Conservation (phyloP, 2,329 filamentous ascomycete species). For the Monilinia fructicola region DNA sequence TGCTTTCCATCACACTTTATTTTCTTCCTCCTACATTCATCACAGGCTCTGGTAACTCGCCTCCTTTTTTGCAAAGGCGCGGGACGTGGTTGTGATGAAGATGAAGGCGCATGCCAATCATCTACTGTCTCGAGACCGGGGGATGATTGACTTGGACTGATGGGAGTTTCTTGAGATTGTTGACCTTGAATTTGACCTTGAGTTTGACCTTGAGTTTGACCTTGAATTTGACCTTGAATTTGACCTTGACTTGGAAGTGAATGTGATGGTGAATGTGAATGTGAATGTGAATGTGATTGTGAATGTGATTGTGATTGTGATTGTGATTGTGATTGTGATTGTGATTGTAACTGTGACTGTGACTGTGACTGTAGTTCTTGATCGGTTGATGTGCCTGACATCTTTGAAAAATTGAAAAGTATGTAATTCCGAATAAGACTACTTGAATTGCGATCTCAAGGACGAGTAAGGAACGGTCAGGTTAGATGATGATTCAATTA, state of each 20-base stretch:
- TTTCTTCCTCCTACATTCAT: constrained; percentile 81
- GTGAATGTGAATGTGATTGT: neutral
- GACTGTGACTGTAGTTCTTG: constrained; percentile 22
- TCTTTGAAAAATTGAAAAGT: constrained; percentile 20
- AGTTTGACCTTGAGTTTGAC: too few species aligned
- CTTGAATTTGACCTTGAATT: neutral
- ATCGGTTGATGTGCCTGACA: constrained; percentile 29
- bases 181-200: constrained; percentile 1
- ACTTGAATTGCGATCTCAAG: constrained; percentile 7
- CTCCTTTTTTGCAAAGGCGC: constrained; percentile 56
- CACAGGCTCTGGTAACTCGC: constrained; percentile 77
- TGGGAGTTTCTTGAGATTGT: constrained; percentile 17
- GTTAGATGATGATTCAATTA: constrained; percentile 17
- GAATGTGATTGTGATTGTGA: too few species aligned
- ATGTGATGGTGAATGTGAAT: neutral
- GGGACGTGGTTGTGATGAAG: constrained; percentile 18
- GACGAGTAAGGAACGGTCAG: neutral
- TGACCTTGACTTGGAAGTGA: neutral
- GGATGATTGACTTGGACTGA: constrained; percentile 21
- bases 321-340: neutral
- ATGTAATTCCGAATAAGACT: constrained; percentile 3
- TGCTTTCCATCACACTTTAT: constrained; percentile 84
- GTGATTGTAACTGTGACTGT: neutral
- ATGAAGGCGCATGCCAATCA: constrained; percentile 12
- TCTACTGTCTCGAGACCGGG: constrained; percentile 19